A percentile compares a stretch with the other conserved stretches of the same genome.
These are phyloP conservation scores for Nevesoporus exiguus DNA, from an alignment of 768 basidiomycete genomes.

Conservation along the genomic window DNA sequence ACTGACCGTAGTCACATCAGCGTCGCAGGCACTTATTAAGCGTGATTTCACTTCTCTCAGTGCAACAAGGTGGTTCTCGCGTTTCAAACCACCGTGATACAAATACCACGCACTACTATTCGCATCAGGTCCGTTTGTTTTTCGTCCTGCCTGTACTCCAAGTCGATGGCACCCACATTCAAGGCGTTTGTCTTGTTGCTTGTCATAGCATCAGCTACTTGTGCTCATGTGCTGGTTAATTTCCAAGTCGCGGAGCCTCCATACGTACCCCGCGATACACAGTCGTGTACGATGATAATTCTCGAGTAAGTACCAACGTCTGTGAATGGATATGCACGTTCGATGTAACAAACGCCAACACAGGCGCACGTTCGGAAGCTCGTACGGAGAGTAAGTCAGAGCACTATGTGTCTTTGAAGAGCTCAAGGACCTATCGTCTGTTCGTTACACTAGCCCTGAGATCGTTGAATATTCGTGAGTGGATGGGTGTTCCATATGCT, in stretches of 20 bases:
- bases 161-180: constrained; percentile 21
- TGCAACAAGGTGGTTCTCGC: neutral
- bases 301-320: constrained; percentile 45
- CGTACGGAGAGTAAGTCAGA: constrained; percentile 57
- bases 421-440: neutral
- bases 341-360: neutral
- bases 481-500: neutral
- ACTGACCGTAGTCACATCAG: no score
- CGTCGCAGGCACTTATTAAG: no score
- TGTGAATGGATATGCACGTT: neutral
- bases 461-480: constrained; percentile 59
- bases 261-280: constrained; percentile 55
- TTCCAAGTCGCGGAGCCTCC: constrained; percentile 78
- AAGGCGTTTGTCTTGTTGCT: constrained; percentile 13
- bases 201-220: constrained; percentile 5
- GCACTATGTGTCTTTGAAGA: neutral
- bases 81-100: neutral
- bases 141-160: constrained; percentile 1
- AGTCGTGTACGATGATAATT: constrained; percentile 62
- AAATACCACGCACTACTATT: constrained; percentile 3
- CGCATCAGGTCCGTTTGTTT: neutral
- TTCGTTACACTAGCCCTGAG: constrained; percentile 45
- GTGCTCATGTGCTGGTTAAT: constrained; percentile 40
- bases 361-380: constrained; percentile 71
- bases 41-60: no score